Evolutionary conservation across 2,329 filamentous ascomycete species (phyloP), one percentile per base, ranked within the genome.

Genomic region (Pseudogymnoascus sp.): DNA sequence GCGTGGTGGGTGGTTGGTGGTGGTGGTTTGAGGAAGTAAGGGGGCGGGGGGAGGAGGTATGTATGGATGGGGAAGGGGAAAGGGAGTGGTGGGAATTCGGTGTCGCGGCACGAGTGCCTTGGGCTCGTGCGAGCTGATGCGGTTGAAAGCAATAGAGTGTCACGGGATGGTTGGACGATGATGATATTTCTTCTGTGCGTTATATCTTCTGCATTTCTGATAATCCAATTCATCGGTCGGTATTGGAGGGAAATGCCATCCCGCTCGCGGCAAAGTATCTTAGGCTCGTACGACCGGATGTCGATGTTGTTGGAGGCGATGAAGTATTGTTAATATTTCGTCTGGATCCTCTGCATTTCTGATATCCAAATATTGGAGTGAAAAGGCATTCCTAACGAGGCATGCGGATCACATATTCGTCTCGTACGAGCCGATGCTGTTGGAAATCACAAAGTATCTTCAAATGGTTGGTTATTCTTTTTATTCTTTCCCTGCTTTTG

Each of bases 131-230:
- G 26, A 53, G 26, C 47, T 53, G 47, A 31, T 53, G 26, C 47
- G 4, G 47, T 53, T 53, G 47, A 26, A 53, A 53, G n/a, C 26
- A 33, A 31, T 19, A 33, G 26, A 31, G 26, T 19, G n/a, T 16
- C 14, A 16, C 5, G 47, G 4, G n/a, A 19, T 53, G 47, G 26
- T 53, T 53, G 47, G 47, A n/a, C 31, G 16, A 4, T 31, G 44
- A 33, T 53, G 19, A 53, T 53, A 31, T 53, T 50, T 53, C 26
- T 53, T 53, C 26, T 53, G 44, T 26, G 26, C 47, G 13, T 31
- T 50, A 29, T 50, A 29, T 50, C 44, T 50, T 53, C 47, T 53
- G 47, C 47, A 53, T 53, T 53, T 53, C 47, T 31, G 26, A 31
- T 31, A 53, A 11, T 11, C n/a, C 3, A 16, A 31, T 19, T 53